phyloP scores from a whole-genome alignment of 2,329 filamentous ascomycete genomes.

The Alternaria incomplexa region DNA sequence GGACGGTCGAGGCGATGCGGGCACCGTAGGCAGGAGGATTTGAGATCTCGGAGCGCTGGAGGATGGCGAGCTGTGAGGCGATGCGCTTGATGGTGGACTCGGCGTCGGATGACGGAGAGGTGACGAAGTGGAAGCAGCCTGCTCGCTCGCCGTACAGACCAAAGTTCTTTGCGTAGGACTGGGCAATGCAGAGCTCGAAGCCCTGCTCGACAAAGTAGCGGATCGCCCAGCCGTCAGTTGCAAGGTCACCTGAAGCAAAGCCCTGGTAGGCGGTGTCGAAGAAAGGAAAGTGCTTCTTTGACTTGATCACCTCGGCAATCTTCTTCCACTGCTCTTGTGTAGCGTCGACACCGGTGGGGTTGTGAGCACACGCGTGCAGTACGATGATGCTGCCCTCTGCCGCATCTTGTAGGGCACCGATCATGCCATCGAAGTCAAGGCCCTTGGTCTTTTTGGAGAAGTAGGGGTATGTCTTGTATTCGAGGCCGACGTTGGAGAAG shows the following conservation, averaged over 20 bases:
- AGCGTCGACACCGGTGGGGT: slow-evolving; percentile 96
- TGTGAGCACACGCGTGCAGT: slow-evolving; percentile 95
- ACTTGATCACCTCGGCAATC: slow-evolving; percentile 76
- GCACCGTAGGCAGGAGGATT: slow-evolving; percentile 96
- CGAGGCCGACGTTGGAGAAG: slow-evolving; percentile 86
- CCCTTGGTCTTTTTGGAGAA: slow-evolving; percentile 88
- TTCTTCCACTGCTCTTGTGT: slow-evolving; percentile 94
- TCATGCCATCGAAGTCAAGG: slow-evolving; percentile 91
- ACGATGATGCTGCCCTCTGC: slow-evolving; percentile 84
- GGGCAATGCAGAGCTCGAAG: slow-evolving; percentile 67
- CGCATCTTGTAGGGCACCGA: slow-evolving; percentile 69
- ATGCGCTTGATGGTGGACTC: slow-evolving; percentile 67
- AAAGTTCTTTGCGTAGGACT: slow-evolving; percentile 63
- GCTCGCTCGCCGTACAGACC: slow-evolving; percentile 96
- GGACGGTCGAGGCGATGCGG: slow-evolving; percentile 80
- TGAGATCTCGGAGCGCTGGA: slow-evolving; percentile 96
- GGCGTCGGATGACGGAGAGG: slow-evolving; percentile 72
- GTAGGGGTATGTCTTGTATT: slow-evolving; percentile 87
- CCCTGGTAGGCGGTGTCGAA: slow-evolving; percentile 98
- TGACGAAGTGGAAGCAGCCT: slow-evolving; percentile 94
- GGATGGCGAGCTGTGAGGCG: slow-evolving; percentile 85
- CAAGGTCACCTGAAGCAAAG: slow-evolving; percentile 90
- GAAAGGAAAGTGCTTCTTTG: slow-evolving; percentile 91
- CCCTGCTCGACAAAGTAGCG: slow-evolving; percentile 93
- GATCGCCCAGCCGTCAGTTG: slow-evolving; percentile 87